Percentiles rank a stretch among this genome's conserved stretches.
phyloP scores from a whole-genome alignment of 1,284 basidiomycete genomes.

The Austroboletus novae-zelandiae region DNA sequence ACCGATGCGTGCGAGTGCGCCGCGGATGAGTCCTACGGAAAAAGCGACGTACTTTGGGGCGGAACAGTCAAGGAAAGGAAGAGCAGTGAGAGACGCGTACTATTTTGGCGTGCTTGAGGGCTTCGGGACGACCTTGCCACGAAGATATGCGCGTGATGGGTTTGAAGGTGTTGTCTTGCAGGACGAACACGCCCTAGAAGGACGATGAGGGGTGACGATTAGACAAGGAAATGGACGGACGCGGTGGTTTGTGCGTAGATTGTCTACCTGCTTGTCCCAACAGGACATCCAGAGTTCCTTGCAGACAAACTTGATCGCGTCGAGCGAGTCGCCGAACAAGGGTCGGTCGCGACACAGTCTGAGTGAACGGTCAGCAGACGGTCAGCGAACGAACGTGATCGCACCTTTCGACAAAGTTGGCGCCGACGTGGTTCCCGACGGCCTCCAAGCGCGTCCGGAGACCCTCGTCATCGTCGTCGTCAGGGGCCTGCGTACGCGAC shows the following conservation, averaged over 20 bases:
- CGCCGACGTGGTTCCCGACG: conserved; percentile 86
- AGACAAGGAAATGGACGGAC: conserved; percentile 40
- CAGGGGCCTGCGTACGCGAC: conserved; percentile 14
- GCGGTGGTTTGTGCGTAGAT: conserved; percentile 90
- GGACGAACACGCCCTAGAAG: conserved; percentile 83
- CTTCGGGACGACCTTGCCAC: conserved; percentile 71
- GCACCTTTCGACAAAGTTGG: conserved; percentile 82
- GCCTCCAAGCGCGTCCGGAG: conserved; percentile 70
- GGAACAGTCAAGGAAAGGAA: neutral
- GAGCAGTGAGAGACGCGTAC: conserved; percentile 41
- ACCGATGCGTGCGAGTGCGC: conserved; percentile 78
- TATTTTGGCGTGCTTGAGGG: conserved; percentile 67
- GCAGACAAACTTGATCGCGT: conserved; percentile 93
- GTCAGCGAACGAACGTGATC: conserved; percentile 18
- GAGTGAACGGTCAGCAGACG: neutral
- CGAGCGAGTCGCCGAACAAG: conserved; percentile 80
- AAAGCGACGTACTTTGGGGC: conserved; percentile 68
- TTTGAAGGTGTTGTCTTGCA: conserved; percentile 89
- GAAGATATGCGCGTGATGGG: conserved; percentile 79
- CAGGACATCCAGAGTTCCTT: conserved; percentile 90
- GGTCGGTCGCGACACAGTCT: conserved; percentile 76
- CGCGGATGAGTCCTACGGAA: conserved; percentile 78
- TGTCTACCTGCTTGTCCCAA: conserved; percentile 95
- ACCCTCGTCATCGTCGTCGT: conserved; percentile 77
- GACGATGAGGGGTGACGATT: neutral